Percentiles rank a stretch among this genome's conserved stretches.
Conservation (phyloP, 1,284 basidiomycete genomes). For the Anthracocystis setariae region DNA sequence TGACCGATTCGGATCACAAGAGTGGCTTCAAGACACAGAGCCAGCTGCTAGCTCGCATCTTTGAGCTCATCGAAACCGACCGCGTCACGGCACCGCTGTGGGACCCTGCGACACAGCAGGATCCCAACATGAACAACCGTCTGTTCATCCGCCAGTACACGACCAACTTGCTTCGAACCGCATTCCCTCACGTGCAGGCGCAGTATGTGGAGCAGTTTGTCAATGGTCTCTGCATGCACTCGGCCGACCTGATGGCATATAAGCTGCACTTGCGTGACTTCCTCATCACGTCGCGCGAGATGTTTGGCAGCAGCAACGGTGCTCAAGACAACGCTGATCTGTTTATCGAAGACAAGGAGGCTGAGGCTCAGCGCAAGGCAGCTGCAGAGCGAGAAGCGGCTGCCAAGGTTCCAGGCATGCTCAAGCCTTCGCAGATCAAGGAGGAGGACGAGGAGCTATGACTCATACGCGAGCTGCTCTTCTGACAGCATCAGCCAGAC, state of each 20-base stretch:
- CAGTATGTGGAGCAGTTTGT: constrained; percentile 70
- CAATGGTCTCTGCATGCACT: constrained; percentile 82
- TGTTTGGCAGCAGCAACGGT: constrained; percentile 69
- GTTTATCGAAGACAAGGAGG: constrained; percentile 94
- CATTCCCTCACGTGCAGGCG: constrained; percentile 68
- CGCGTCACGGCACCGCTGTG: constrained; percentile 85
- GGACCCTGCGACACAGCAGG: constrained; percentile 78
- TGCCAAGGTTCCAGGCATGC: constrained; percentile 95
- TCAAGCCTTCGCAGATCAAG: constrained; percentile 77
- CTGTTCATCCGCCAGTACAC: constrained; percentile 88
- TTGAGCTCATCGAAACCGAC: constrained; percentile 88
- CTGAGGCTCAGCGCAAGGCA: constrained; percentile 76
- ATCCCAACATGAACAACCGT: constrained; percentile 82
- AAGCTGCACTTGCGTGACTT: constrained; percentile 87
- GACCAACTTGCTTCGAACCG: constrained; percentile 74
- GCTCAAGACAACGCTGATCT: constrained; percentile 81
- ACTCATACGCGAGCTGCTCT: constrained; percentile 61
- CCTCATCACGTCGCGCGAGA: constrained; percentile 73
- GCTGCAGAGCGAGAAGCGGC: constrained; percentile 87
- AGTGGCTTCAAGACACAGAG: constrained; percentile 73
- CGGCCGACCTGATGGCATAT: constrained; percentile 79
- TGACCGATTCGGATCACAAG: constrained; percentile 98
- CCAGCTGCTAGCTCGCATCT: constrained; percentile 80
- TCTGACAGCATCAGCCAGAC: constrained; percentile 4
- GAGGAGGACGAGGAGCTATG: constrained; percentile 63